Evolutionary conservation across 306 rosid genomes (phyloP).

Genomic region (Astragalus membranaceus): DNA sequence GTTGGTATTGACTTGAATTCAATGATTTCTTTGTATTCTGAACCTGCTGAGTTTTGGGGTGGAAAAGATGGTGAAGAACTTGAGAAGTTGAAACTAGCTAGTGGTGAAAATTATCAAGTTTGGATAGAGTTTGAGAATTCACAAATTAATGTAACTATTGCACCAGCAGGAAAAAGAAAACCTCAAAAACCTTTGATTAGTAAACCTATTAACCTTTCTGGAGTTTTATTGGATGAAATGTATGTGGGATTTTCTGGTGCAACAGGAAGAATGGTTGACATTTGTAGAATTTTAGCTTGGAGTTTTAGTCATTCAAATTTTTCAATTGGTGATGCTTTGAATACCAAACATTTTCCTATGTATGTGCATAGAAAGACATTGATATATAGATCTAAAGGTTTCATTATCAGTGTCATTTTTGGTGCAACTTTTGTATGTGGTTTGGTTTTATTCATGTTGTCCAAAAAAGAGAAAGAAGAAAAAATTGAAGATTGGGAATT

Average conservation of each 20-base stretch:
- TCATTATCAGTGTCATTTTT: constrained; percentile 31
- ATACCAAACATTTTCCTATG: constrained; percentile 44
- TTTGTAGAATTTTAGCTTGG: constrained; percentile 56
- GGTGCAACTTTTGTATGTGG: constrained; percentile 25
- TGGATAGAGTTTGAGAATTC: constrained; percentile 54
- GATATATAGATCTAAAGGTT: constrained; percentile 27
- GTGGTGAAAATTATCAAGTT: constrained; percentile 55
- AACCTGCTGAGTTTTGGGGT: constrained; percentile 47
- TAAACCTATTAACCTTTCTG: constrained; percentile 38
- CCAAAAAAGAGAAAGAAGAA: constrained; percentile 24
- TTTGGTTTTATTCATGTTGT: constrained; percentile 3
- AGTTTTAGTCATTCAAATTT: constrained; percentile 59
- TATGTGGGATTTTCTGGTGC: constrained; percentile 53
- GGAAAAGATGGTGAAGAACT: constrained; percentile 20
- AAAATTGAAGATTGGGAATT: constrained; percentile 40
- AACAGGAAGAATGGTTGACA: constrained; percentile 54
- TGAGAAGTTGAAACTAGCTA: constrained; percentile 31
- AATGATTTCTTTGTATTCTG: constrained; percentile 36
- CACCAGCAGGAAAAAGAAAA: constrained; percentile 39
- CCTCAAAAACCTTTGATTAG: constrained; percentile 55
- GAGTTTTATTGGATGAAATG: constrained; percentile 46
- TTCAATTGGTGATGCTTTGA: constrained; percentile 59
- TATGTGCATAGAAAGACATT: constrained; percentile 30
- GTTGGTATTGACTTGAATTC: constrained; percentile 58
- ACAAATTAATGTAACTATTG: constrained; percentile 45